A percentile compares a stretch with the other conserved stretches of the same genome.
Evolutionary conservation across 805 yeast genomes (phyloP).

Genomic region (Kazachstania psychrophila): DNA sequence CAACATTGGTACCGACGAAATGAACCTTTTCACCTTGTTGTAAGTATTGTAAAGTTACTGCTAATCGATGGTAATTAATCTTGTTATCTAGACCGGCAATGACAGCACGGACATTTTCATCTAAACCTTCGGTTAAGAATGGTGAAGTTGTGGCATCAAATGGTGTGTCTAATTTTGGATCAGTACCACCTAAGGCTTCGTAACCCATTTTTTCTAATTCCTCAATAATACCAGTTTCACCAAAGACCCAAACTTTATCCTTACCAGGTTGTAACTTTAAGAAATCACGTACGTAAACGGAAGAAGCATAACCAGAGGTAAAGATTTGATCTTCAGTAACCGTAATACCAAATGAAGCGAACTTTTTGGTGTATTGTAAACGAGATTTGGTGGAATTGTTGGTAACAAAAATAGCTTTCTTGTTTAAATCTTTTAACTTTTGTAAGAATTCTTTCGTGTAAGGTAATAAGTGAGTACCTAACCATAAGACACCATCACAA

Average conservation of each 20-base stretch:
- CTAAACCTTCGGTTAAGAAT: slow-evolving; percentile 41
- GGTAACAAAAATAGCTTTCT: slow-evolving; percentile 80
- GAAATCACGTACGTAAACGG: slow-evolving; percentile 73
- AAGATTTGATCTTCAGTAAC: slow-evolving; percentile 62
- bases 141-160: slow-evolving; percentile 51
- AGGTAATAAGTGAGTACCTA: slow-evolving; percentile 76
- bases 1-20: slow-evolving; percentile 89
- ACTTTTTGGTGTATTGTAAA: slow-evolving; percentile 63
- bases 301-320: slow-evolving; percentile 87
- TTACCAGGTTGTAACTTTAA: slow-evolving; percentile 60
- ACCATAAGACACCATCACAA: slow-evolving; percentile 97
- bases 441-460: slow-evolving; percentile 65
- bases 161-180: slow-evolving; percentile 44
- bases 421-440: slow-evolving; percentile 43
- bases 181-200: slow-evolving; percentile 73
- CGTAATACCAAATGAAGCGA: slow-evolving; percentile 43
- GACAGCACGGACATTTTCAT: slow-evolving; percentile 75
- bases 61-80: slow-evolving; percentile 72
- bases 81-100: slow-evolving; percentile 76
- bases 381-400: slow-evolving; percentile 93
- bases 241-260: slow-evolving; percentile 77
- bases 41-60: slow-evolving; percentile 74
- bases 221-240: slow-evolving; percentile 76
- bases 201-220: slow-evolving; percentile 74
- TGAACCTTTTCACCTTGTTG: slow-evolving; percentile 43